Evolutionary conservation across 805 yeast genomes (phyloP), one percentile per base, ranked within the genome.

Genomic region (Kluyveromyces starmeri): DNA sequence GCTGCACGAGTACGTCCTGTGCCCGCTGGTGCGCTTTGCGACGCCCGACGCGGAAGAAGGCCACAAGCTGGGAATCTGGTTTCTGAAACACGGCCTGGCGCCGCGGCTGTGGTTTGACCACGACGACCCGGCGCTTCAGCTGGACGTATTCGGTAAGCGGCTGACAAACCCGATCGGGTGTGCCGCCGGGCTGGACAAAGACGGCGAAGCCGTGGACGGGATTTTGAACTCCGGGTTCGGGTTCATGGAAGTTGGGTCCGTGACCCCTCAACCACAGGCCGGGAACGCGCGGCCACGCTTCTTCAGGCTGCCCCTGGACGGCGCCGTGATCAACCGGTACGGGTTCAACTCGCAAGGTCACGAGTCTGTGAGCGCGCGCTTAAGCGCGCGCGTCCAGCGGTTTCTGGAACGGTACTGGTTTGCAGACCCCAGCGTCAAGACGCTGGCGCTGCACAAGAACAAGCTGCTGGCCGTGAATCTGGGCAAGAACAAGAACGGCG

Each of bases 291-390:
- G 63, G 47, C 97, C 97, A 15, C 70, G 97, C 39, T 83, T 89
- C 50, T 89, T 88, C 65, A 73, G 97, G 48, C 67, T 89, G 39
- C 75, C 82, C 5, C 66, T 73, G 43, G 96, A 89, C 56, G 81
- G 75, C 37, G 96, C 96, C 4, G 95, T 89, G 27, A 84, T 88
- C 47, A 89, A 89, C 63, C 70, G 97, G 42, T 89, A 88, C 54
- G 97, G 97, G 2, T 88, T 89, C 69, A 89, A 89, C 54, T 86
- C 96, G 4, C 70, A 73, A 31, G 97, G 97, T 28, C 96, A 86
- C 54, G 72, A 74, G 44, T 70, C 62, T 21, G 95, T 88, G 16
- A 61, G 78, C 35, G 74, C 75, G 2, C 69, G 78, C n/a, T 66
- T 88, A 48, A 70, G 77, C 44, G 47, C 71, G 26, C 75, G 97